These are phyloP conservation scores for Heteromeles arbutifolia DNA, from an alignment of 306 rosid species.

Conservation along the genomic window DNA sequence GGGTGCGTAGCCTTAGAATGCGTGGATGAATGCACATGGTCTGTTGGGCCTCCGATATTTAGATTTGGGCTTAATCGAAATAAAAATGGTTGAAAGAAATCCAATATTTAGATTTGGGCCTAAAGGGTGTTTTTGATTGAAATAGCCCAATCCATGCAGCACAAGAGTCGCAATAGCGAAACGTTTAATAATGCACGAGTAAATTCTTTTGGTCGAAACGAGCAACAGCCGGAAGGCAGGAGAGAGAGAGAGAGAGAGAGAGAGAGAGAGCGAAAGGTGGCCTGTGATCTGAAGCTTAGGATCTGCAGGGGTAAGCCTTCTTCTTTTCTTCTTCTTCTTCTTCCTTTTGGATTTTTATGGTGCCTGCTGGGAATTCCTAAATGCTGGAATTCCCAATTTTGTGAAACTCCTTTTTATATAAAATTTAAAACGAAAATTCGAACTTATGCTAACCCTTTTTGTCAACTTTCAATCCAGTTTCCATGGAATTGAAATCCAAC, in stretches of 20 bases:
- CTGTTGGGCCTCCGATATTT: no score
- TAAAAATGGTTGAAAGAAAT: no score
- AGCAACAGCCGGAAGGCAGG: not conserved
- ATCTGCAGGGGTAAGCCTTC: slow-evolving; percentile 2
- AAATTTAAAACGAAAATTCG: not conserved
- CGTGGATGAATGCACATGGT: no score
- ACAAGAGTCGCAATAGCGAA: not conserved
- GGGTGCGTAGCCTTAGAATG: no score
- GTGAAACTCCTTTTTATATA: not conserved
- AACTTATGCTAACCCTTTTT: not conserved
- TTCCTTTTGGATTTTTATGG: not conserved
- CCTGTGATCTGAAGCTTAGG: not conserved
- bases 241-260: not conserved
- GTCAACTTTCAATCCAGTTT: not conserved
- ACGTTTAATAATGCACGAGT: not conserved
- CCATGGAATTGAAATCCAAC: not conserved
- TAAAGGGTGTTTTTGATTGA: not conserved
- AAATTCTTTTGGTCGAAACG: not conserved
- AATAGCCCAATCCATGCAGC: not conserved
- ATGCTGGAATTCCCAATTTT: not conserved
- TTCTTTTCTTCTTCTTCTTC: not conserved
- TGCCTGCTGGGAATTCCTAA: not conserved
- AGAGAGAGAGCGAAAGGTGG: not conserved
- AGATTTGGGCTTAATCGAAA: no score
- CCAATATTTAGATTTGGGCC: no score